Percentiles rank a stretch among this genome's conserved stretches.
Evolutionary conservation across 2,329 filamentous ascomycete genomes (phyloP).

Genomic region (Microsporum ferrugineum): DNA sequence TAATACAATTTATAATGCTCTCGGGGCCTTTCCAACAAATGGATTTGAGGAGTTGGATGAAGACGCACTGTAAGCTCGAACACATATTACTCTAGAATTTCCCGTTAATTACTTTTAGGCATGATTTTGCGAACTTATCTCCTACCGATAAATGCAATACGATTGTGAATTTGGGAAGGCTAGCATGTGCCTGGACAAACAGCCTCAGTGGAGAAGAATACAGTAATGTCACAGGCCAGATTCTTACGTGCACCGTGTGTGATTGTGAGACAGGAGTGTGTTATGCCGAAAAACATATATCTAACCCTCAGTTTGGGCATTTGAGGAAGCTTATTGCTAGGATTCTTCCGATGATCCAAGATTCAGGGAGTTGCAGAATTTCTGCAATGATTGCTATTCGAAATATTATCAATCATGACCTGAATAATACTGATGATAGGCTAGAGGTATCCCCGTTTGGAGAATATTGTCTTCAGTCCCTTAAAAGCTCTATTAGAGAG

Average conservation of each 20-base stretch:
- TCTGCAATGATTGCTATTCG: slow-evolving; percentile 61
- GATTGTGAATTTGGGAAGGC: slow-evolving; percentile 45
- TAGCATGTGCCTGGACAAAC: slow-evolving; percentile 46
- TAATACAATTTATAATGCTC: slow-evolving; percentile 21
- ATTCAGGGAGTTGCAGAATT: slow-evolving; percentile 52
- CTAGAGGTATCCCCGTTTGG: slow-evolving; percentile 58
- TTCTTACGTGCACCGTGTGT: slow-evolving; percentile 28
- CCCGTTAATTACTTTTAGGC: slow-evolving; percentile 18
- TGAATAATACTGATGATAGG: slow-evolving; percentile 49
- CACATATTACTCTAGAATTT: not conserved
- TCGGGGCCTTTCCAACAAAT: slow-evolving; percentile 26
- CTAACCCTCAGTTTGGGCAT: slow-evolving; percentile 20
- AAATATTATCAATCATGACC: slow-evolving; percentile 57
- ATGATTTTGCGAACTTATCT: slow-evolving; percentile 37
- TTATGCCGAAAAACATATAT: slow-evolving; percentile 10
- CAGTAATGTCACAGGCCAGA: slow-evolving; percentile 16
- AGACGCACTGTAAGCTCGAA: slow-evolving; percentile 39
- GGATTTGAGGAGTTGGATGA: slow-evolving; percentile 33
- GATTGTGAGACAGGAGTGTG: slow-evolving; percentile 22
- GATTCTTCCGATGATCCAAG: slow-evolving; percentile 30
- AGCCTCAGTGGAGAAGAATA: slow-evolving; percentile 29
- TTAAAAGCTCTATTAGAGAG: slow-evolving; percentile 76
- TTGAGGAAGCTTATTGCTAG: slow-evolving; percentile 35
- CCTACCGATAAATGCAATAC: slow-evolving; percentile 43
- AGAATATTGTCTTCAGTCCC: slow-evolving; percentile 68